These are phyloP conservation scores for Arthroderma sp. DNA, from an alignment of 2,329 filamentous ascomycete genomes.

Conservation along the genomic window DNA sequence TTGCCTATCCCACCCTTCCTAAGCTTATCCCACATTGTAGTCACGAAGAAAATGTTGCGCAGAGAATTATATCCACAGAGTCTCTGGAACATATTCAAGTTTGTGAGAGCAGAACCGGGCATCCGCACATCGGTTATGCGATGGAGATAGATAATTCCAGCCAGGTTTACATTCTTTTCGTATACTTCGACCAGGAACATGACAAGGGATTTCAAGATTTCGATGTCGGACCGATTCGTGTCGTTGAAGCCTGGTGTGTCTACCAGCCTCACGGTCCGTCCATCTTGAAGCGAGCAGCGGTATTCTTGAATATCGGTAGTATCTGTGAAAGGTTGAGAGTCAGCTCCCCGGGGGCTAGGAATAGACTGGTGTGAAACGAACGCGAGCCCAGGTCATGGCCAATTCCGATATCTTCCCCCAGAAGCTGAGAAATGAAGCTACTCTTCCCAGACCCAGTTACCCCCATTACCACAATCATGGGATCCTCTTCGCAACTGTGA, in stretches of 20 bases:
- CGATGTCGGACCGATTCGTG: constrained; percentile 4
- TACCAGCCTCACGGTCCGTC: constrained; percentile 5
- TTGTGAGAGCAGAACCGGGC: constrained; percentile 6
- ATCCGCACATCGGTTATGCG: constrained; percentile 8
- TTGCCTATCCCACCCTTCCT: background rate
- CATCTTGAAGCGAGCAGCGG: background rate
- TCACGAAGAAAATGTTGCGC: background rate
- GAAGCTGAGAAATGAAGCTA: constrained; percentile 19
- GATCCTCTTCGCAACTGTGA: no score
- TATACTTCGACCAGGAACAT: constrained; percentile 4
- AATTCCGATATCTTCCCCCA: background rate
- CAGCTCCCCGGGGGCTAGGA: background rate
- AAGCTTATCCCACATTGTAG: background rate
- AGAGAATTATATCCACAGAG: constrained; percentile 5
- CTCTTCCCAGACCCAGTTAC: constrained; percentile 30
- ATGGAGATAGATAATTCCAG: constrained; percentile 11
- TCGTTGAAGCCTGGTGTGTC: constrained; percentile 12
- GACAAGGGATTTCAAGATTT: constrained; percentile 7
- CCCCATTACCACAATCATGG: constrained; percentile 27
- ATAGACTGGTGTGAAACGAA: background rate
- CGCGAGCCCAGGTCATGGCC: background rate
- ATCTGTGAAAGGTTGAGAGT: background rate
- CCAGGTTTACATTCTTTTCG: constrained; percentile 2
- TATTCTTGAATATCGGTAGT: constrained; percentile 1
- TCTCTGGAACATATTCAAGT: constrained; percentile 7